Conservation (phyloP, 2,329 filamentous ascomycete genomes). For the Cryphonectria japonica region DNA sequence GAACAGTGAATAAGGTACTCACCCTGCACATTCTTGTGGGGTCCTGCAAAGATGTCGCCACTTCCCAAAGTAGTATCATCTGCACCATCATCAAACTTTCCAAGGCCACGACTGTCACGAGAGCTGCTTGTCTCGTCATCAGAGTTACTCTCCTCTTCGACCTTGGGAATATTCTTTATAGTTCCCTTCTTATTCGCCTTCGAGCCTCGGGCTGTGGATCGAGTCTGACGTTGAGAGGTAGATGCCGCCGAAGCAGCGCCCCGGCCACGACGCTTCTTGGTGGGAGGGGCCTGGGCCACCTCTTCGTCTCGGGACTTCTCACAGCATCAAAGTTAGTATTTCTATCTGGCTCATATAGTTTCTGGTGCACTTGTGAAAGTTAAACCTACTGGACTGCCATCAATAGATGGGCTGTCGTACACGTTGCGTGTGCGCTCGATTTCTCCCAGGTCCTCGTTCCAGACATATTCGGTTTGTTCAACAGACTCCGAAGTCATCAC, state of each 20-base stretch:
- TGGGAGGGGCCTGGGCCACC: slow-evolving; percentile 36
- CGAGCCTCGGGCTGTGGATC: slow-evolving; percentile 17
- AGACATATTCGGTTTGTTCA: slow-evolving; percentile 67
- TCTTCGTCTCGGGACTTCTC: slow-evolving; percentile 29
- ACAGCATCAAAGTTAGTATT: not conserved
- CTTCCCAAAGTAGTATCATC: not conserved
- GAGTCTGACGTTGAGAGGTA: slow-evolving; percentile 28
- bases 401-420: slow-evolving; percentile 61
- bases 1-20: not conserved
- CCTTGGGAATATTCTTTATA: slow-evolving; percentile 14
- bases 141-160: slow-evolving; percentile 18
- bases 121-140: slow-evolving; percentile 18
- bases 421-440: slow-evolving; percentile 59
- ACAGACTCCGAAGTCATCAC: slow-evolving; percentile 66
- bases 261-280: slow-evolving; percentile 37
- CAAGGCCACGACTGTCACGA: not conserved
- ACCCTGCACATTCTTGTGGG: slow-evolving; percentile 17
- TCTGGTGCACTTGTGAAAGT: not conserved
- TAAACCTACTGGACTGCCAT: slow-evolving; percentile 52
- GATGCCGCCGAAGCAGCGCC: slow-evolving; percentile 20
- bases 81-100: slow-evolving; percentile 10
- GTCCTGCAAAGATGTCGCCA: slow-evolving; percentile 18
- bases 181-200: slow-evolving; percentile 13
- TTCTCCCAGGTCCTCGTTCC: slow-evolving; percentile 53
- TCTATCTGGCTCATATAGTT: not conserved